These are phyloP conservation scores for Onygena corvina DNA, from an alignment of 2,329 filamentous ascomycete genomes.

Conservation along the genomic window DNA sequence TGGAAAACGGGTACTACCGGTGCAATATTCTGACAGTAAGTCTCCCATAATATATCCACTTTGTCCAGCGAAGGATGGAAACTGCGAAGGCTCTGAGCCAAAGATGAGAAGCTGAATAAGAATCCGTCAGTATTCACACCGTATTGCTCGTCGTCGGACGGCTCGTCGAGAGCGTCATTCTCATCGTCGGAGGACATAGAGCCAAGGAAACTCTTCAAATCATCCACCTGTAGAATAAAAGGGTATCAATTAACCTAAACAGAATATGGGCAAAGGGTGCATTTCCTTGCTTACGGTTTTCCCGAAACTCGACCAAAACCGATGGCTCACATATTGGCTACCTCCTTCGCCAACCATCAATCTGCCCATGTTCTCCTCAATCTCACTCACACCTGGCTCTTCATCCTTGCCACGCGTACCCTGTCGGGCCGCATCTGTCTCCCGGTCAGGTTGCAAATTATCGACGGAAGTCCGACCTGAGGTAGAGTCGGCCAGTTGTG, in stretches of 20 bases:
- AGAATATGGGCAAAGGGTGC: not conserved
- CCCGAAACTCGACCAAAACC: slow-evolving; percentile 49
- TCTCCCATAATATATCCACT: slow-evolving; percentile 44
- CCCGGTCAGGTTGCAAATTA: not conserved
- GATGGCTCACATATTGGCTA: slow-evolving; percentile 51
- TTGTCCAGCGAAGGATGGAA: slow-evolving; percentile 45
- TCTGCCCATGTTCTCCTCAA: slow-evolving; percentile 41
- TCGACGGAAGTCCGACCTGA: slow-evolving; percentile 2
- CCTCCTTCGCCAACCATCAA: slow-evolving; percentile 48
- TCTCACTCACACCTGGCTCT: slow-evolving; percentile 14
- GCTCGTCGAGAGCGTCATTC: slow-evolving; percentile 37
- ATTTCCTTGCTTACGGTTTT: slow-evolving; percentile 41
- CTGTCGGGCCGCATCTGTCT: not conserved
- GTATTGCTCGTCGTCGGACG: slow-evolving; percentile 25
- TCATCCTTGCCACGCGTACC: not conserved
- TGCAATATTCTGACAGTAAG: slow-evolving; percentile 50
- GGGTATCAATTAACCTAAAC: not conserved
- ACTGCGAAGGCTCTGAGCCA: slow-evolving; percentile 43
- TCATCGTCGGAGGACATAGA: slow-evolving; percentile 47
- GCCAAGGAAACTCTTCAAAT: slow-evolving; percentile 50
- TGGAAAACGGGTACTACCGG: slow-evolving; percentile 51
- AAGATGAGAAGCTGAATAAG: slow-evolving; percentile 49
- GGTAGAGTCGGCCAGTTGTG: slow-evolving; percentile 19
- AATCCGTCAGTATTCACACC: slow-evolving; percentile 45
- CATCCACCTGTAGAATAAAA: slow-evolving; percentile 39